These are phyloP conservation scores for Acrocalymma vagum DNA, from an alignment of 2,329 filamentous ascomycete species.

Conservation along the genomic window DNA sequence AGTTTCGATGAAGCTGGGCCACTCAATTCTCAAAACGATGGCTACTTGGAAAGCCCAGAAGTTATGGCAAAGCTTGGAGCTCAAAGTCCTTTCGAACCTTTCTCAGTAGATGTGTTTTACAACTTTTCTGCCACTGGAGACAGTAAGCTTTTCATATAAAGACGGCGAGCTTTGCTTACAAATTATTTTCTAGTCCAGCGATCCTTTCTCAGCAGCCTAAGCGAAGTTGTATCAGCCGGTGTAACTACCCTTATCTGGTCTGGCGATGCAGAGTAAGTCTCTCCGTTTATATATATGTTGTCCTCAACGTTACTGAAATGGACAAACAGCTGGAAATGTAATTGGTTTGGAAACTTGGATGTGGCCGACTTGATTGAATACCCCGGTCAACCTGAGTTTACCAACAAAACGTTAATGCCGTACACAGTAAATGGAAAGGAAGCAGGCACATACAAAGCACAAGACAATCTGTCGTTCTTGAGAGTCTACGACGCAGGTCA, in stretches of 20 bases:
- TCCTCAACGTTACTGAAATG: background rate
- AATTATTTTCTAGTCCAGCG: slow-evolving; percentile 18
- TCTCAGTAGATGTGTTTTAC: slow-evolving; percentile 50
- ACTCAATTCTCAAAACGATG: slow-evolving; percentile 57
- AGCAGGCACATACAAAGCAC: background rate
- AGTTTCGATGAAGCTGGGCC: background rate
- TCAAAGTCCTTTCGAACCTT: slow-evolving; percentile 63
- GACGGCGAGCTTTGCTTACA: slow-evolving; percentile 11
- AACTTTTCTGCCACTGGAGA: slow-evolving; percentile 58
- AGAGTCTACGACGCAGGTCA: slow-evolving; percentile 1
- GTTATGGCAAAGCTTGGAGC: slow-evolving; percentile 65
- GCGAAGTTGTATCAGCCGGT: slow-evolving; percentile 31
- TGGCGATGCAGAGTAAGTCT: slow-evolving; percentile 57
- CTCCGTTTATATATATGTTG: no score
- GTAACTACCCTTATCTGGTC: slow-evolving; percentile 45
- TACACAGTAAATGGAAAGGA: background rate
- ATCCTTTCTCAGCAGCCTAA: slow-evolving; percentile 26
- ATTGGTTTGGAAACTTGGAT: no score
- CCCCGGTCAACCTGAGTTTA: slow-evolving; percentile 1
- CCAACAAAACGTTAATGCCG: background rate
- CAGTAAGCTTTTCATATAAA: slow-evolving; percentile 44
- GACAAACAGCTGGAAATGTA: no score
- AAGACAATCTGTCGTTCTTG: slow-evolving; percentile 1
- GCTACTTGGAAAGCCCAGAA: slow-evolving; percentile 62
- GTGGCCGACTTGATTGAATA: background rate